Evolutionary conservation across 805 yeast genomes (phyloP).

Genomic region (Sugiyamaella smithiae): DNA sequence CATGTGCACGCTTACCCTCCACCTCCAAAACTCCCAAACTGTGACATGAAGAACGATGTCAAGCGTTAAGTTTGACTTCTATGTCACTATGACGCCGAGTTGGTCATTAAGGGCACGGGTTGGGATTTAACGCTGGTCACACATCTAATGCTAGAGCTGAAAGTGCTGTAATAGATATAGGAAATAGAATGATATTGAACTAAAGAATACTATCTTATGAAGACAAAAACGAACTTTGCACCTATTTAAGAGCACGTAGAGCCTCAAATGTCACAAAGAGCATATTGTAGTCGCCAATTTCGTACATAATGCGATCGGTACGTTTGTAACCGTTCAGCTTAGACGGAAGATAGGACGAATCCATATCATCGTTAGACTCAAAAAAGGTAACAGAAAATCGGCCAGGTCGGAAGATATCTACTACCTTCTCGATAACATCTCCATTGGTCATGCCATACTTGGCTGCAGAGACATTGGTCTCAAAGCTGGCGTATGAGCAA

Average conservation of each 20-base stretch:
- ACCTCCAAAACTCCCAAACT: not conserved
- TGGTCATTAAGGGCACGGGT: too few species aligned
- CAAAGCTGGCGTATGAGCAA: slow-evolving; percentile 96
- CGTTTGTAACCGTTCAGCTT: slow-evolving; percentile 51
- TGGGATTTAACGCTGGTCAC: too few species aligned
- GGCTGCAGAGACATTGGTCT: slow-evolving; percentile 68
- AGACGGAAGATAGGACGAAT: slow-evolving; percentile 21
- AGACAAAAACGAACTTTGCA: too few species aligned
- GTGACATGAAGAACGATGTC: too few species aligned
- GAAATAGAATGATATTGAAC: not conserved
- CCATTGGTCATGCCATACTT: slow-evolving; percentile 43
- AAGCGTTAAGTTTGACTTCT: too few species aligned
- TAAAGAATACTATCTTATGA: not conserved
- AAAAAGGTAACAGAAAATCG: slow-evolving; percentile 65
- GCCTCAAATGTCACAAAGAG: slow-evolving; percentile 65
- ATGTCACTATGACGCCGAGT: too few species aligned
- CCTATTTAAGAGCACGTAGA: slow-evolving; percentile 5
- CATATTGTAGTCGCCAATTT: slow-evolving; percentile 68
- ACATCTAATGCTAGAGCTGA: too few species aligned
- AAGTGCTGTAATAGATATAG: too few species aligned
- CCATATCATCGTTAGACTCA: slow-evolving; percentile 31
- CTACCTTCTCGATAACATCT: slow-evolving; percentile 57
- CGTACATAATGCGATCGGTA: slow-evolving; percentile 68
- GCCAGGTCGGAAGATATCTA: slow-evolving; percentile 68
- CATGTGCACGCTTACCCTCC: too few species aligned